A percentile compares a stretch with the other conserved stretches of the same genome.
phyloP scores from a whole-genome alignment of 2,329 filamentous ascomycete species.

The Fusarium sp. region DNA sequence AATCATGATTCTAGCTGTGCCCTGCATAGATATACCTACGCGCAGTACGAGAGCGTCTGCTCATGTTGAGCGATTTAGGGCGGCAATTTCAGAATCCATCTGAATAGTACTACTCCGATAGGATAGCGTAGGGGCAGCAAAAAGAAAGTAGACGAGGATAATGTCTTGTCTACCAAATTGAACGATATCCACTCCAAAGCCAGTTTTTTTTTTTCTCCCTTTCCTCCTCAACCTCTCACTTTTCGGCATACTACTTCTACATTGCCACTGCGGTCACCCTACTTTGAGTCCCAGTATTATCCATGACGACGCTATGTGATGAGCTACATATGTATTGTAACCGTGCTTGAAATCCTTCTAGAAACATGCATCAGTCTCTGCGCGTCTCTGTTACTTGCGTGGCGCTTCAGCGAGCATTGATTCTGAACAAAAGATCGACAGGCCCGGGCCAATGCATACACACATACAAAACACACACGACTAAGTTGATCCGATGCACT shows the following conservation, averaged over 20 bases:
- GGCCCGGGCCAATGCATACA: background rate
- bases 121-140: background rate
- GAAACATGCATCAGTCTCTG: conserved; percentile 3
- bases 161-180: background rate
- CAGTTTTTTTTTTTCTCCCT: background rate
- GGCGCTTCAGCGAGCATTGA: background rate
- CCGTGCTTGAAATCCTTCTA: conserved; percentile 12
- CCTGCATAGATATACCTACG: too few species aligned
- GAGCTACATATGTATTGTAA: background rate
- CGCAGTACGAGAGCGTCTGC: too few species aligned
- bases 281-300: too few species aligned
- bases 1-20: background rate
- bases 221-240: background rate
- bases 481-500: conserved; percentile 9
- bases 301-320: background rate
- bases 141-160: background rate
- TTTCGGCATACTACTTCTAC: too few species aligned
- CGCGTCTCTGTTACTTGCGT: background rate
- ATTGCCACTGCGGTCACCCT: background rate
- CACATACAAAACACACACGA: background rate
- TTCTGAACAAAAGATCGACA: conserved; percentile 20
- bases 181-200: background rate
- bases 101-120: background rate
- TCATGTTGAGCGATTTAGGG: background rate
- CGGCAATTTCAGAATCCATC: background rate